Percentiles rank a stretch among this genome's conserved stretches.
Evolutionary conservation across 768 basidiomycete genomes (phyloP).

Genomic region (Trametes sanguinea): DNA sequence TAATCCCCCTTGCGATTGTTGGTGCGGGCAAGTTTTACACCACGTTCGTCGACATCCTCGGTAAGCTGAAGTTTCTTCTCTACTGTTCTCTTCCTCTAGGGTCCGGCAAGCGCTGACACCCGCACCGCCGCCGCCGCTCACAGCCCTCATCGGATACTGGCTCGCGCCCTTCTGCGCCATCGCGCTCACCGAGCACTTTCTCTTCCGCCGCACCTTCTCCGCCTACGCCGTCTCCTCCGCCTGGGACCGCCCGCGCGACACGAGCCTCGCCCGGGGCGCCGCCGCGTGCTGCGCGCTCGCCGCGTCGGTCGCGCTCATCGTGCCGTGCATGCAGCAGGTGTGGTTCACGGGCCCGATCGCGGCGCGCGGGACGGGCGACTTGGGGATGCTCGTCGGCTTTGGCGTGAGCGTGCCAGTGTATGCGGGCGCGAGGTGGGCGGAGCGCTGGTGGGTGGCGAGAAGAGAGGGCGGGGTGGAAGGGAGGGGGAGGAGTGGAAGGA

Average conservation of each 20-base stretch:
- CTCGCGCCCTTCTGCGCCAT: conserved; percentile 40
- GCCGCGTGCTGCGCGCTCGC: conserved; percentile 44
- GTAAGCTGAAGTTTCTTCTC: conserved; percentile 27
- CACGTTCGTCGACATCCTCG: conserved; percentile 46
- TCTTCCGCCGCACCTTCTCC: conserved; percentile 41
- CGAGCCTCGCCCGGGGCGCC: conserved; percentile 42
- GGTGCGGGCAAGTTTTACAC: conserved; percentile 46
- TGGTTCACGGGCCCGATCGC: conserved; percentile 57
- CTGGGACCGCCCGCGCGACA: conserved; percentile 40
- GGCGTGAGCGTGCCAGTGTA: conserved; percentile 24
- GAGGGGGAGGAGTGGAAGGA: background rate
- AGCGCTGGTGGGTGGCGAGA: conserved; percentile 14
- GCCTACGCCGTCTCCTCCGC: conserved; percentile 37
- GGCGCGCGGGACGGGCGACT: conserved; percentile 46
- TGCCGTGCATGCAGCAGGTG: conserved; percentile 51
- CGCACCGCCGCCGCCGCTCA: conserved; percentile 5
- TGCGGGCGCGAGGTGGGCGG: conserved; percentile 22
- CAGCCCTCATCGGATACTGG: conserved; percentile 52
- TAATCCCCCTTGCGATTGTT: conserved; percentile 49
- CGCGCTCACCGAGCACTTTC: conserved; percentile 45
- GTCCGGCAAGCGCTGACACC: no score
- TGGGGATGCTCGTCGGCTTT: conserved; percentile 40
- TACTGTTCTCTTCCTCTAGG: no score
- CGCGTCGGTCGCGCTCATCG: conserved; percentile 39
- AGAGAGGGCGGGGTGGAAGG: background rate